These are phyloP conservation scores for Exsudoporus frostii DNA, from an alignment of 768 basidiomycete genomes.

Conservation along the genomic window DNA sequence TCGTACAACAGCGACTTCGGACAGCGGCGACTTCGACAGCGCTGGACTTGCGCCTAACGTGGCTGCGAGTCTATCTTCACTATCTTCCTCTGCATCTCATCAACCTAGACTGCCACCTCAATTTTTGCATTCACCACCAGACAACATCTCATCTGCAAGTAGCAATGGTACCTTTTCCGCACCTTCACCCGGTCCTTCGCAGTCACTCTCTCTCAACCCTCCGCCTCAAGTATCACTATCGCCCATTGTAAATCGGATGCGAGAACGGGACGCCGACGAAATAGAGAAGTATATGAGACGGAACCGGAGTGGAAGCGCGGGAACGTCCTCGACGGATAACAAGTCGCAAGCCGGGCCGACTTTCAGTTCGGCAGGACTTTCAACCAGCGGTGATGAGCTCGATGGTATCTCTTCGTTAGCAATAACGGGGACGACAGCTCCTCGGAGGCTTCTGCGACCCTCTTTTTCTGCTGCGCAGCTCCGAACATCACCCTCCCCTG, in stretches of 20 bases:
- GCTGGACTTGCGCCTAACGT: slow-evolving; percentile 38
- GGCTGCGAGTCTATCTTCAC: slow-evolving; percentile 48
- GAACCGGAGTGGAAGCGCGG: slow-evolving; percentile 78
- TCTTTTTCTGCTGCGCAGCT: slow-evolving; percentile 79
- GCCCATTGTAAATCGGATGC: slow-evolving; percentile 76
- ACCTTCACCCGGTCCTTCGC: slow-evolving; percentile 36
- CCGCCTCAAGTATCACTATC: slow-evolving; percentile 53
- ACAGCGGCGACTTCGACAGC: slow-evolving; percentile 63
- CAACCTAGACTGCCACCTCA: slow-evolving; percentile 37
- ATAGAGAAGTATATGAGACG: slow-evolving; percentile 83
- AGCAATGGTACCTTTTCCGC: slow-evolving; percentile 39
- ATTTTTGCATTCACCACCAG: slow-evolving; percentile 41
- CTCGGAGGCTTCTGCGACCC: slow-evolving; percentile 59
- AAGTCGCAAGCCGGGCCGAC: slow-evolving; percentile 55
- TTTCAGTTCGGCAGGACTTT: slow-evolving; percentile 47
- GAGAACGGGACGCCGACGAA: slow-evolving; percentile 81
- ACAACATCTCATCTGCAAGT: slow-evolving; percentile 29
- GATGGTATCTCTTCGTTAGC: slow-evolving; percentile 44
- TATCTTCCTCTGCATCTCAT: slow-evolving; percentile 64
- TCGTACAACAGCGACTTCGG: slow-evolving; percentile 71
- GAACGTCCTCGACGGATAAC: slow-evolving; percentile 69
- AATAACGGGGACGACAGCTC: slow-evolving; percentile 53
- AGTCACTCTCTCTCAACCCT: slow-evolving; percentile 36
- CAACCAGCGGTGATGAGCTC: slow-evolving; percentile 55
- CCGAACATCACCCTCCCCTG: slow-evolving; percentile 45